Percentiles rank a stretch among this genome's conserved stretches.
Evolutionary conservation across 352 stramenopile species (phyloP).

Genomic region (Phytopythium delawarense): DNA sequence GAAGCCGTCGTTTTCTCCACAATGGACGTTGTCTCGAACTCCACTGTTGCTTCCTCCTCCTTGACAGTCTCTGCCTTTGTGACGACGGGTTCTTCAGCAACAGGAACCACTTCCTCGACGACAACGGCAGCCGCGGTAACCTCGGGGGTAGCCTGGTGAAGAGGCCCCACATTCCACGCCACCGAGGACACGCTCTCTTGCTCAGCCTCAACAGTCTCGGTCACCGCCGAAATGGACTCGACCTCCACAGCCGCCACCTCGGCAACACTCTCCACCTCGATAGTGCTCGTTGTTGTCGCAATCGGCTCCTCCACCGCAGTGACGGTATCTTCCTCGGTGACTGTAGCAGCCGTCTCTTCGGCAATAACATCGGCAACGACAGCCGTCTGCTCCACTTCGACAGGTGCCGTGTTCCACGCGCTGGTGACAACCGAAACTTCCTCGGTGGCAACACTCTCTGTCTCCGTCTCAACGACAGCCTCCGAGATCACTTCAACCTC

Average conservation of each 20-base stretch:
- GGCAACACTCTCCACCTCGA: neutral
- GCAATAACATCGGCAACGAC: constrained; percentile 4
- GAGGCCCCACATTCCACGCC: constrained; percentile 23
- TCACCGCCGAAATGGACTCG: constrained; percentile 4
- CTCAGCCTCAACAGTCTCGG: constrained; percentile 21
- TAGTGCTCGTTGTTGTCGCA: neutral
- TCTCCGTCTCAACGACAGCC: neutral
- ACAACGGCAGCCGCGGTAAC: neutral
- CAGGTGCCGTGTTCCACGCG: constrained; percentile 21
- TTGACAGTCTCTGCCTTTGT: neutral
- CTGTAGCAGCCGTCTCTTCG: constrained; percentile 8
- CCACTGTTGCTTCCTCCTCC: constrained; percentile 4
- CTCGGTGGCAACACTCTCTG: constrained; percentile 4
- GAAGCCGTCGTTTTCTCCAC: constrained; percentile 8
- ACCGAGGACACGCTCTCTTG: constrained; percentile 4
- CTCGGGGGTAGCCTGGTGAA: constrained; percentile 10
- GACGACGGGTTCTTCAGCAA: neutral
- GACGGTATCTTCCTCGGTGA: constrained; percentile 1
- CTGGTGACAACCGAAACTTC: constrained; percentile 11
- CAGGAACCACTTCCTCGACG: neutral
- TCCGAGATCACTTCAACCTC: constrained; percentile 6
- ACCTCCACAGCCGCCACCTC: constrained; percentile 1
- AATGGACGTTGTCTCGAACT: constrained; percentile 1
- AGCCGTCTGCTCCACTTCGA: constrained; percentile 10
- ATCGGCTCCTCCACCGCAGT: constrained; percentile 8